Evolutionary conservation across 192 early-diverging fungal species (phyloP).

Genomic region (Helicostylum pulchrum): DNA sequence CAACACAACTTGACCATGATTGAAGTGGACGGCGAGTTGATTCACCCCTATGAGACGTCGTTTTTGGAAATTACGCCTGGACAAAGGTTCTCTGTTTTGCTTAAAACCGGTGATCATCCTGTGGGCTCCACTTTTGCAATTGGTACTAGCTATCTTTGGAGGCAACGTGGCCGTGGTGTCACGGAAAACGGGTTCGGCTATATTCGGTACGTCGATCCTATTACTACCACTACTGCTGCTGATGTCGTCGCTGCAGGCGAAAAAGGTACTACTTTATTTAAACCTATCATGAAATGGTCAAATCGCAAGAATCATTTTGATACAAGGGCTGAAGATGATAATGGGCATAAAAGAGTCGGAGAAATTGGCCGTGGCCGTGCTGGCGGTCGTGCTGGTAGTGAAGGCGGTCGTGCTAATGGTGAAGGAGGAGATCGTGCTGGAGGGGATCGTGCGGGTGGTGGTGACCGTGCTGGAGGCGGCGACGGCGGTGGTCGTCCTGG

Average conservation of each 20-base stretch:
- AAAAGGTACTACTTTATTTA: neutral
- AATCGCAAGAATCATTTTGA: neutral
- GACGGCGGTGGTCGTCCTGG: too few relatives aligned
- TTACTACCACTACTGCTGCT: too few relatives aligned
- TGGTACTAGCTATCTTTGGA: constrained; percentile 20
- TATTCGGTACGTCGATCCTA: constrained; percentile 12
- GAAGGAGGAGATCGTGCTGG: too few relatives aligned
- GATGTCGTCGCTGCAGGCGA: neutral
- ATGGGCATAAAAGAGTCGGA: too few relatives aligned
- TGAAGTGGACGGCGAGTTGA: constrained; percentile 49
- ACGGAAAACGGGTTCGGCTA: constrained; percentile 30
- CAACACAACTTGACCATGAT: constrained; percentile 72
- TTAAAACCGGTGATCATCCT: constrained; percentile 22
- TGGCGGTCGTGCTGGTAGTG: neutral
- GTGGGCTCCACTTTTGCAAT: constrained; percentile 18
- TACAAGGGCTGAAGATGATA: neutral
- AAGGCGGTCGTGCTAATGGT: neutral
- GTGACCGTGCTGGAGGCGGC: too few relatives aligned
- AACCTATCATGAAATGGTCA: neutral
- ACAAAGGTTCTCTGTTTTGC: constrained; percentile 49
- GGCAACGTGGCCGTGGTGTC: constrained; percentile 1
- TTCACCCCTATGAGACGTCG: constrained; percentile 38
- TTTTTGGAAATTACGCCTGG: constrained; percentile 39
- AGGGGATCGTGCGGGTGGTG: too few relatives aligned
- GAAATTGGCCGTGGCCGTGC: neutral